Conservation (phyloP, 2,329 filamentous ascomycete species). For the Colletotrichum melonis region DNA sequence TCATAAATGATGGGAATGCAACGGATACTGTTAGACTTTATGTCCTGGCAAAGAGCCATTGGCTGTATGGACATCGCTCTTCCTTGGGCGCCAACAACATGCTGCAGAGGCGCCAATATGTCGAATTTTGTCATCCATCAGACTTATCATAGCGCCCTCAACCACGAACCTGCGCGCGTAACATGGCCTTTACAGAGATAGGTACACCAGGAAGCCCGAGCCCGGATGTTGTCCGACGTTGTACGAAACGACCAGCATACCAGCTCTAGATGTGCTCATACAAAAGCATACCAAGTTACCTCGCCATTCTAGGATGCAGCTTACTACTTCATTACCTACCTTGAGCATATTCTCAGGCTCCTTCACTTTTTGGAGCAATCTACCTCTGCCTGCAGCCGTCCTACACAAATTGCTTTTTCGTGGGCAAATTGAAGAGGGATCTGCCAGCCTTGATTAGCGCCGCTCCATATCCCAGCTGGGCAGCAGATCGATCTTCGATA, state of each 20-base stretch:
- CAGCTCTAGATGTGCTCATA: background rate
- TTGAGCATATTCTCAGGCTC: too few relatives aligned
- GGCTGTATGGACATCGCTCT: background rate
- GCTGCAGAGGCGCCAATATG: background rate
- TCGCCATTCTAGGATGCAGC: background rate
- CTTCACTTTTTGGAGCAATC: too few relatives aligned
- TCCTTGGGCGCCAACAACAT: background rate
- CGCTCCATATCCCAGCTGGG: background rate
- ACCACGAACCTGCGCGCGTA: background rate
- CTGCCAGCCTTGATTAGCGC: background rate
- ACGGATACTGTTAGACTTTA: background rate
- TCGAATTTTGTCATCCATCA: background rate
- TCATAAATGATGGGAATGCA: background rate
- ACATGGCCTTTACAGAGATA: background rate
- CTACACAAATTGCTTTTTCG: background rate
- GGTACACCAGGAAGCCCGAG: background rate
- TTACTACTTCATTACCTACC: background rate
- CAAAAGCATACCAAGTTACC: background rate
- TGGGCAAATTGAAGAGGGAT: background rate
- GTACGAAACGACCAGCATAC: background rate
- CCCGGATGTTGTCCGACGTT: background rate
- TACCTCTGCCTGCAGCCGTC: background rate
- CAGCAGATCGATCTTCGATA: slow-evolving; percentile 2
- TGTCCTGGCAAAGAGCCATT: background rate
- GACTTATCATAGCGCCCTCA: background rate